A percentile compares a stretch with the other conserved stretches of the same genome.
phyloP scores from a whole-genome alignment of 345 rosid genomes.

The Eucalyptus decipiens region DNA sequence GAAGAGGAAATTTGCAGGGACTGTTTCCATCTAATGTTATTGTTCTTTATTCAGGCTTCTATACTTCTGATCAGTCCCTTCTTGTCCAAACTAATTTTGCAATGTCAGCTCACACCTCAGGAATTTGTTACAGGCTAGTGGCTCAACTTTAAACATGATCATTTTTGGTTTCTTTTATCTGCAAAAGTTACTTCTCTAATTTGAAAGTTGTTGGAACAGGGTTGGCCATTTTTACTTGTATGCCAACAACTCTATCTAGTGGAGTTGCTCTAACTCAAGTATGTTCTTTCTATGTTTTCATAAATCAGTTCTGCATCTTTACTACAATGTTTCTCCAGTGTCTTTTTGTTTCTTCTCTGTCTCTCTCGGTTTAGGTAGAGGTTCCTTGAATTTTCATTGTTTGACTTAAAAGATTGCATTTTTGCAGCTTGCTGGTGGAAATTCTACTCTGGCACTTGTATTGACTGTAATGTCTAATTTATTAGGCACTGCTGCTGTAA shows the following conservation, averaged over 20 bases:
- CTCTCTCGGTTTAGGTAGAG: not conserved
- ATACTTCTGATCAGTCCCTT: not conserved
- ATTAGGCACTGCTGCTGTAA: conserved; percentile 2
- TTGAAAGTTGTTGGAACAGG: not conserved
- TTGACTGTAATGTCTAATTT: conserved; percentile 7
- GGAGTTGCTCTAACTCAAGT: conserved; percentile 8
- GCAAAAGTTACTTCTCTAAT: not conserved
- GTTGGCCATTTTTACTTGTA: conserved; percentile 3
- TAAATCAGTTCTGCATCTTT: not conserved
- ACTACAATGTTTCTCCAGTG: not conserved
- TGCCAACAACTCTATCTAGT: conserved; percentile 11
- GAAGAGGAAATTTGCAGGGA: not conserved
- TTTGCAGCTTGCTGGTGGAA: conserved; percentile 10
- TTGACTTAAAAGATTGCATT: not conserved
- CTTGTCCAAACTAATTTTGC: not conserved
- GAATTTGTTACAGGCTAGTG: not conserved
- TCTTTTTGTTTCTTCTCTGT: not conserved
- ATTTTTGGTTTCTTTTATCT: not conserved
- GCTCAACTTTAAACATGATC: not conserved
- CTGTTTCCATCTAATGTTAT: not conserved
- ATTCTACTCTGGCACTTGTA: conserved; percentile 7
- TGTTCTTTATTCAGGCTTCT: not conserved
- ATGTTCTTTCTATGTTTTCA: not conserved
- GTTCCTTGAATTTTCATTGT: not conserved
- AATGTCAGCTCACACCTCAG: not conserved